These are phyloP conservation scores for Castanea mollissima DNA, from an alignment of 306 rosid genomes.

Conservation along the genomic window DNA sequence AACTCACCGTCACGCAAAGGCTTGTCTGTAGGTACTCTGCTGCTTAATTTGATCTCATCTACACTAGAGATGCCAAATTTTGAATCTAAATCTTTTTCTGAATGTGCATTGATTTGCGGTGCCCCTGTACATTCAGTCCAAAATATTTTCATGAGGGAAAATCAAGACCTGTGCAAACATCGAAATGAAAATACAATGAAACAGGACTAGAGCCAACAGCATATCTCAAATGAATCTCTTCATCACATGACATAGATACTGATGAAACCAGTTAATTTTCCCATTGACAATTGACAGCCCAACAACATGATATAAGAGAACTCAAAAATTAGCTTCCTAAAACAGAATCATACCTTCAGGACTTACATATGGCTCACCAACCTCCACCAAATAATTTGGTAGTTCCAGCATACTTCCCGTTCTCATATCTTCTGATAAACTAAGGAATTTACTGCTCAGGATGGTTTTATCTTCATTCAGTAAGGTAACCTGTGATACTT, in stretches of 20 bases:
- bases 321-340: background rate
- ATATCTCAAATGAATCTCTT: background rate
- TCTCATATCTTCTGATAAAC: constrained; percentile 21
- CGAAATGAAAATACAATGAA: background rate
- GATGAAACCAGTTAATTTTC: background rate
- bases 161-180: constrained; percentile 19
- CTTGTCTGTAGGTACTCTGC: constrained; percentile 32
- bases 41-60: constrained; percentile 37
- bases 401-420: constrained; percentile 26
- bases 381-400: constrained; percentile 31
- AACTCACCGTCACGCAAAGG: constrained; percentile 65
- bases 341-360: constrained; percentile 20
- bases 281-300: background rate
- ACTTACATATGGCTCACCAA: constrained; percentile 16
- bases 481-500: constrained; percentile 28
- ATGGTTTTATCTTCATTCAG: constrained; percentile 27
- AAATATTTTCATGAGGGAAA: constrained; percentile 22
- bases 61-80: constrained; percentile 25
- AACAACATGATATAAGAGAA: background rate
- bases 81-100: constrained; percentile 34
- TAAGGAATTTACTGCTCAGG: constrained; percentile 24
- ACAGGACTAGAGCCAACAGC: background rate
- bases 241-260: background rate
- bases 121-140: constrained; percentile 48
- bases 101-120: constrained; percentile 24